Conservation (phyloP, 1,139 yeast species). For the Magnusiomyces ingens region DNA sequence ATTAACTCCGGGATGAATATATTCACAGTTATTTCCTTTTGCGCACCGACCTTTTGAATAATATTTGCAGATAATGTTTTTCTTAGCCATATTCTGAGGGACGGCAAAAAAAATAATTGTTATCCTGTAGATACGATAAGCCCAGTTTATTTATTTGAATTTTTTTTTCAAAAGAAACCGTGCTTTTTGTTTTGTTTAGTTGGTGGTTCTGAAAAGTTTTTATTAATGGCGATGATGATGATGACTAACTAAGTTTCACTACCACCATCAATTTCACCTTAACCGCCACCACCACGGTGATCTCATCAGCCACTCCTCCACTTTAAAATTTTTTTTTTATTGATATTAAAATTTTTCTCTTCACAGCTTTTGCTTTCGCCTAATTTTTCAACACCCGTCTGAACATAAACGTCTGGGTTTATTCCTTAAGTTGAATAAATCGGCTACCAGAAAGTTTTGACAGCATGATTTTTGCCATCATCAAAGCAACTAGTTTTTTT, state of each 20-base stretch:
- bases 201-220: background rate
- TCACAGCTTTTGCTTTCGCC: too few species aligned
- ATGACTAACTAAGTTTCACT: background rate
- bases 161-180: background rate
- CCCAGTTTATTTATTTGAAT: too few species aligned
- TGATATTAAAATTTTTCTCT: too few species aligned
- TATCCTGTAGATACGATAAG: background rate
- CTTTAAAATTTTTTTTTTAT: background rate
- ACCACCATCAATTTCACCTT: background rate
- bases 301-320: background rate
- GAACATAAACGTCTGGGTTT: background rate
- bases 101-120: background rate
- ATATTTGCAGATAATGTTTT: conserved; percentile 12
- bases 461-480: conserved; percentile 2
- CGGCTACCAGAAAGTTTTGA: background rate
- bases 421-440: background rate
- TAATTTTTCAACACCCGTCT: background rate
- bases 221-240: background rate
- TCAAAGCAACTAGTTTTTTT: background rate
- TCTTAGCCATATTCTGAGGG: conserved; percentile 5
- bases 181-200: background rate
- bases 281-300: background rate
- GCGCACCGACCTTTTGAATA: conserved; percentile 15
- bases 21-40: conserved; percentile 22
- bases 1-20: conserved; percentile 18